phyloP scores from a whole-genome alignment of 148 eudicot genomes.

The Camellia lanceoleosa region DNA sequence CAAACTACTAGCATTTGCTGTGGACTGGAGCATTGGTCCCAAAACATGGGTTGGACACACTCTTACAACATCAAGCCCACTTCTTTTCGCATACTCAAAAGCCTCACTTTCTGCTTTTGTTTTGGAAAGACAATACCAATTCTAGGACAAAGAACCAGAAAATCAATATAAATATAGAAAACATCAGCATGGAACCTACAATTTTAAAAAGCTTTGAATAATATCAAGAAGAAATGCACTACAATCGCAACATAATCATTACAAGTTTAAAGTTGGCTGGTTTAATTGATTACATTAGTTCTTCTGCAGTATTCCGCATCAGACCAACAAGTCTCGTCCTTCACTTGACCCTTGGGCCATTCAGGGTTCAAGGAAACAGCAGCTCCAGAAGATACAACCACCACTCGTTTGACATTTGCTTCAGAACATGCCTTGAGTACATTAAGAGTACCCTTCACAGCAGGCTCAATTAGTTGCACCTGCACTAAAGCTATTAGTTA shows the following conservation, averaged over 20 bases:
- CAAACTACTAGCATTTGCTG: conserved; percentile 67
- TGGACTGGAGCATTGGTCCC: conserved; percentile 73
- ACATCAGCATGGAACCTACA: neutral
- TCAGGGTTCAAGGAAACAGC: conserved; percentile 37
- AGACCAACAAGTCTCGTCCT: conserved; percentile 54
- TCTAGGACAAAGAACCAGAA: conserved; percentile 36
- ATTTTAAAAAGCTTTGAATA: neutral
- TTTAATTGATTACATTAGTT: conserved; percentile 33
- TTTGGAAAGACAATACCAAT: conserved; percentile 81
- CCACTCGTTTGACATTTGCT: conserved; percentile 39
- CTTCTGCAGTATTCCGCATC: conserved; percentile 45
- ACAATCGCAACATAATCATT: neutral
- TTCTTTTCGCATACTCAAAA: conserved; percentile 53
- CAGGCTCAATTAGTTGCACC: conserved; percentile 51
- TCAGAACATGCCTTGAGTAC: conserved; percentile 44
- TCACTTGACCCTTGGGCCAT: conserved; percentile 35
- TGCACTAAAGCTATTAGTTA: conserved; percentile 13
- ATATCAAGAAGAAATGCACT: neutral
- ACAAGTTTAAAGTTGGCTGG: neutral
- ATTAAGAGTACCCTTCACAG: conserved; percentile 47
- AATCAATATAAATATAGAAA: neutral
- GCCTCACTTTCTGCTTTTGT: conserved; percentile 77
- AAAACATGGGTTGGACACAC: conserved; percentile 57
- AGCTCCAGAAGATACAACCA: conserved; percentile 43
- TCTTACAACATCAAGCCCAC: conserved; percentile 62